Evolutionary conservation across 495 filamentous ascomycete species (phyloP).

Genomic region (Xylaria nigripes): DNA sequence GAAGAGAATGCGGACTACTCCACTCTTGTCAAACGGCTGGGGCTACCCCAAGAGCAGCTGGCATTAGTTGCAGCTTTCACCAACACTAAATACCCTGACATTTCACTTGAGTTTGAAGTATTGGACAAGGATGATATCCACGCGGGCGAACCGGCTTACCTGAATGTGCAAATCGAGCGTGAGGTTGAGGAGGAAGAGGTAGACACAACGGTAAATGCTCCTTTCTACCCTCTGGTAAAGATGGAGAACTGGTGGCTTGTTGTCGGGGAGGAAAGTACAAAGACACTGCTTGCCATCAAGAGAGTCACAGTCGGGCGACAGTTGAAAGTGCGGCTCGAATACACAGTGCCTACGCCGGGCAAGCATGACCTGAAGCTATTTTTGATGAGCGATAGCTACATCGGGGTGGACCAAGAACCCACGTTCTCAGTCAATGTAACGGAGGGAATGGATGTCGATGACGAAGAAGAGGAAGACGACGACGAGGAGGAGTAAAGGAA

Average conservation of each 20-base stretch:
- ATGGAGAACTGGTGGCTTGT: slow-evolving; percentile 98
- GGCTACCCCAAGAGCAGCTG: slow-evolving; percentile 73
- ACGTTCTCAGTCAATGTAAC: slow-evolving; percentile 75
- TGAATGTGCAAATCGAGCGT: slow-evolving; percentile 81
- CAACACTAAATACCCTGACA: slow-evolving; percentile 91
- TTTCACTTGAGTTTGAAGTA: slow-evolving; percentile 82
- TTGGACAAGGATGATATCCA: slow-evolving; percentile 71
- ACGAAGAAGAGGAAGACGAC: slow-evolving; percentile 72
- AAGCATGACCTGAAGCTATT: slow-evolving; percentile 84
- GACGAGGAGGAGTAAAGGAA: slow-evolving; percentile 39
- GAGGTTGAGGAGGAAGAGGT: slow-evolving; percentile 70
- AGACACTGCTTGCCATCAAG: slow-evolving; percentile 86
- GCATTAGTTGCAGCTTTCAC: slow-evolving; percentile 87
- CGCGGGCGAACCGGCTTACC: slow-evolving; percentile 70
- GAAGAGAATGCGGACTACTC: slow-evolving; percentile 75
- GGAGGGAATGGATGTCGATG: slow-evolving; percentile 93
- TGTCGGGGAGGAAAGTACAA: slow-evolving; percentile 81
- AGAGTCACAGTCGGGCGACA: slow-evolving; percentile 75
- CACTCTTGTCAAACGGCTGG: slow-evolving; percentile 64
- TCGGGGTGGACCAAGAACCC: slow-evolving; percentile 94
- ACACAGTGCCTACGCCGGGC: slow-evolving; percentile 75
- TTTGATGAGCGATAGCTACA: slow-evolving; percentile 96
- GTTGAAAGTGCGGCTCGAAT: slow-evolving; percentile 75
- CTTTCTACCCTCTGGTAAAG: slow-evolving; percentile 88
- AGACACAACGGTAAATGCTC: slow-evolving; percentile 83